Conservation (phyloP, 352 stramenopile species). For the Globisporangium nodosum region DNA sequence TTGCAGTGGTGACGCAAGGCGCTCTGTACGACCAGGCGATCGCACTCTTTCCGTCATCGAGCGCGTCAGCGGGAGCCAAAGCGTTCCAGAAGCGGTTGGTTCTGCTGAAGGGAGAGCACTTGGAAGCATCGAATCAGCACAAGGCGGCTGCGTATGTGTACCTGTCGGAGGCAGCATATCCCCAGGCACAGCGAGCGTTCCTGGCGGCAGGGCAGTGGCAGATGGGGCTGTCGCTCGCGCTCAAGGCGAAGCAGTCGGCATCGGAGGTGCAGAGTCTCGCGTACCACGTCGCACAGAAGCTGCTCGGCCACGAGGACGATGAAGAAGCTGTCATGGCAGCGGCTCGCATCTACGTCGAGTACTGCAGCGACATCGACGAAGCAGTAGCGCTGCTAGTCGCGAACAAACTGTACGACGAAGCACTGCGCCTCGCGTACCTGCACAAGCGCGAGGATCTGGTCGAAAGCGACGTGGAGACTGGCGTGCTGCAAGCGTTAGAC, state of each 20-base stretch:
- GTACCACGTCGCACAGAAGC: conserved; percentile 43
- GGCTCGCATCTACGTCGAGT: conserved; percentile 64
- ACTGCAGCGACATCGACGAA: conserved; percentile 67
- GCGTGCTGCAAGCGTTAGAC: conserved; percentile 35
- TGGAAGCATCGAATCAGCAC: conserved; percentile 32
- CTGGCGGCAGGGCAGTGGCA: conserved; percentile 48
- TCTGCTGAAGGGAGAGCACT: conserved; percentile 38
- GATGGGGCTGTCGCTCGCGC: conserved; percentile 48
- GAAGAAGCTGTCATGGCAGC: conserved; percentile 27
- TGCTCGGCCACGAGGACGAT: conserved; percentile 33
- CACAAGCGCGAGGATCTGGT: conserved; percentile 55
- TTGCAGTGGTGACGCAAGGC: conserved; percentile 37
- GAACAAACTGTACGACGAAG: conserved; percentile 54
- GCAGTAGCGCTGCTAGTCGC: conserved; percentile 57
- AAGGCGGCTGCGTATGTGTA: conserved; percentile 62
- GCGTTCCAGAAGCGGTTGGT: conserved; percentile 35
- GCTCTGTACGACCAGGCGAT: conserved; percentile 50
- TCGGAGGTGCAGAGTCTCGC: conserved; percentile 33
- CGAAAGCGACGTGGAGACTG: conserved; percentile 67
- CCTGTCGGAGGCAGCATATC: conserved; percentile 34
- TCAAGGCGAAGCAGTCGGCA: conserved; percentile 18
- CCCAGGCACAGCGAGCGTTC: conserved; percentile 48
- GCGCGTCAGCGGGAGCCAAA: conserved; percentile 3
- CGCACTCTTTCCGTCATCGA: conserved; percentile 27
- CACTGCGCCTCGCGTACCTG: conserved; percentile 47